phyloP scores from a whole-genome alignment of 2,329 filamentous ascomycete genomes.

The Talaromyces albobiverticillius region DNA sequence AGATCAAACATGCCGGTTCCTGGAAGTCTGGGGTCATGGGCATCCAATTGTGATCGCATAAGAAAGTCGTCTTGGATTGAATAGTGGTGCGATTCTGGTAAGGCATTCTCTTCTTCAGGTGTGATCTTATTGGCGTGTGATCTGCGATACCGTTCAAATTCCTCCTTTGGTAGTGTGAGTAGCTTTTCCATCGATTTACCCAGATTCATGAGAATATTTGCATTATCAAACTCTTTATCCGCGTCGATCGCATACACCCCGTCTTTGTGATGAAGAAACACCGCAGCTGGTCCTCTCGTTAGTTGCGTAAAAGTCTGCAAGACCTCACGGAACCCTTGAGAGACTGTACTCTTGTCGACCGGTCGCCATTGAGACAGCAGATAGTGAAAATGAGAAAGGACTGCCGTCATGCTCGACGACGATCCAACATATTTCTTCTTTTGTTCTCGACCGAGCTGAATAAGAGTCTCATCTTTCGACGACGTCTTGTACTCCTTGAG shows the following conservation, averaged over 20 bases:
- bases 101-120: slow-evolving; percentile 64
- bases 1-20: slow-evolving; percentile 94
- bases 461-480: slow-evolving; percentile 72
- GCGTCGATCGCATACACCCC: slow-evolving; percentile 92
- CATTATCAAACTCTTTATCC: slow-evolving; percentile 84
- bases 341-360: slow-evolving; percentile 65
- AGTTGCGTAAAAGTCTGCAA: slow-evolving; percentile 69
- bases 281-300: slow-evolving; percentile 69
- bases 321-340: slow-evolving; percentile 62
- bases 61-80: slow-evolving; percentile 82
- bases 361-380: slow-evolving; percentile 80
- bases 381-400: slow-evolving; percentile 87
- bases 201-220: slow-evolving; percentile 84
- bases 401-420: slow-evolving; percentile 91
- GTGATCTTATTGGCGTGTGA: slow-evolving; percentile 65
- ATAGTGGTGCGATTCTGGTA: slow-evolving; percentile 81
- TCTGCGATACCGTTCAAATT: slow-evolving; percentile 81
- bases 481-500: slow-evolving; percentile 87
- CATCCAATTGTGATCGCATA: slow-evolving; percentile 93
- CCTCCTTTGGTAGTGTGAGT: slow-evolving; percentile 74
- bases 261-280: slow-evolving; percentile 78
- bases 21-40: slow-evolving; percentile 78
- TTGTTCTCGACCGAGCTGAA: slow-evolving; percentile 63
- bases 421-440: slow-evolving; percentile 85
- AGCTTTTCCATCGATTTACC: slow-evolving; percentile 97